Conservation (phyloP, 208 protist genomes). For the Entamoeba invadens region DNA sequence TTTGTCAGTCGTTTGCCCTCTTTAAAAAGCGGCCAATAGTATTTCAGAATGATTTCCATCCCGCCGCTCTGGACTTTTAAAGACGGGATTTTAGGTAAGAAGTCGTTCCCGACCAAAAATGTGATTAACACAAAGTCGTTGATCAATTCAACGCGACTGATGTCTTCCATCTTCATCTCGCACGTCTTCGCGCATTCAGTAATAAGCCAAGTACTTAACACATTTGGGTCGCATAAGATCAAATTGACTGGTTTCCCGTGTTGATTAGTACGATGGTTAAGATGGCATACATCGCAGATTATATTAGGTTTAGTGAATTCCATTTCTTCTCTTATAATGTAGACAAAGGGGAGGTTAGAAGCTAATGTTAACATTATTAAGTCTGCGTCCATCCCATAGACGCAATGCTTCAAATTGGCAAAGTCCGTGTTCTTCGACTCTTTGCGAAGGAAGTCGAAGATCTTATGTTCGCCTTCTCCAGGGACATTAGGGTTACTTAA, state of each 20-base stretch:
- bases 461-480: conserved; percentile 81
- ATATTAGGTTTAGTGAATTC: not conserved
- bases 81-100: conserved; percentile 76
- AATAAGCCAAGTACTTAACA: conserved; percentile 9
- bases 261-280: not conserved
- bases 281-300: not conserved
- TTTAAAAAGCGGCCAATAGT: not conserved
- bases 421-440: conserved; percentile 56
- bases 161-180: not conserved
- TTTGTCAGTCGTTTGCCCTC: not conserved
- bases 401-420: conserved; percentile 28
- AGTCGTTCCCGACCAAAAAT: conserved; percentile 94
- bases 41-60: not conserved
- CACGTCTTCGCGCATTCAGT: not conserved
- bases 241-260: not conserved
- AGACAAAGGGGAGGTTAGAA: conserved; percentile 88
- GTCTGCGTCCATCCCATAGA: conserved; percentile 91
- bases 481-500: conserved; percentile 53
- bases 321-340: conserved; percentile 75
- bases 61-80: conserved; percentile 56
- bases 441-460: conserved; percentile 68
- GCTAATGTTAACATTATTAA: conserved; percentile 91
- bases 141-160: conserved; percentile 72
- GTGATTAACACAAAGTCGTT: conserved; percentile 89
- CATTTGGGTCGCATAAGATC: not conserved